Percentiles rank a stretch among this genome's conserved stretches.
phyloP scores from a whole-genome alignment of 352 stramenopile species.

The Pythium periplocum region DNA sequence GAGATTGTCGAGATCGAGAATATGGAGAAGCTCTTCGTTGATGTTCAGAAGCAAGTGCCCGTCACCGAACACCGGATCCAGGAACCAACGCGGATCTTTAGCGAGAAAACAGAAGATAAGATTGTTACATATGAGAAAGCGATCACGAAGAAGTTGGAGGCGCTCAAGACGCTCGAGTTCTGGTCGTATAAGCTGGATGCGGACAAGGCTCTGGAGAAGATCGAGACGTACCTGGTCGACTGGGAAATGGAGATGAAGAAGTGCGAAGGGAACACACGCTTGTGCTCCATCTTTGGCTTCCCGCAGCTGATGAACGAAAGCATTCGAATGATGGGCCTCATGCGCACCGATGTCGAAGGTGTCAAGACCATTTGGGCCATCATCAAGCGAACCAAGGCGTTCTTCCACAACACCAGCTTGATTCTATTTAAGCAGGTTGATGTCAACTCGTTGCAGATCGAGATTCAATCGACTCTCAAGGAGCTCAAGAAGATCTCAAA shows the following conservation, averaged over 20 bases:
- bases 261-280: slow-evolving; percentile 87
- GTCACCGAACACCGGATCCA: slow-evolving; percentile 69
- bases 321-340: slow-evolving; percentile 81
- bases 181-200: slow-evolving; percentile 78
- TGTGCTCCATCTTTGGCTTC: slow-evolving; percentile 94
- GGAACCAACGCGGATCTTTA: slow-evolving; percentile 80
- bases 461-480: slow-evolving; percentile 92
- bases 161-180: slow-evolving; percentile 78
- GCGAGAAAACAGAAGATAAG: slow-evolving; percentile 91
- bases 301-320: slow-evolving; percentile 91
- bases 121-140: slow-evolving; percentile 91
- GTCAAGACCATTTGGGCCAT: slow-evolving; percentile 77
- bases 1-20: slow-evolving; percentile 76
- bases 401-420: slow-evolving; percentile 59
- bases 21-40: slow-evolving; percentile 77
- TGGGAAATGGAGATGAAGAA: slow-evolving; percentile 89
- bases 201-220: slow-evolving; percentile 79
- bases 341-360: slow-evolving; percentile 76
- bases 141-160: slow-evolving; percentile 79
- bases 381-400: slow-evolving; percentile 70
- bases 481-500: slow-evolving; percentile 91
- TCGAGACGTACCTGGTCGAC: slow-evolving; percentile 73
- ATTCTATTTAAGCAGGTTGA: slow-evolving; percentile 92
- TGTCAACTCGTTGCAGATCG: slow-evolving; percentile 92
- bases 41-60: slow-evolving; percentile 78